phyloP scores from a whole-genome alignment of 2,329 filamentous ascomycete genomes.

The Venturia asperata region DNA sequence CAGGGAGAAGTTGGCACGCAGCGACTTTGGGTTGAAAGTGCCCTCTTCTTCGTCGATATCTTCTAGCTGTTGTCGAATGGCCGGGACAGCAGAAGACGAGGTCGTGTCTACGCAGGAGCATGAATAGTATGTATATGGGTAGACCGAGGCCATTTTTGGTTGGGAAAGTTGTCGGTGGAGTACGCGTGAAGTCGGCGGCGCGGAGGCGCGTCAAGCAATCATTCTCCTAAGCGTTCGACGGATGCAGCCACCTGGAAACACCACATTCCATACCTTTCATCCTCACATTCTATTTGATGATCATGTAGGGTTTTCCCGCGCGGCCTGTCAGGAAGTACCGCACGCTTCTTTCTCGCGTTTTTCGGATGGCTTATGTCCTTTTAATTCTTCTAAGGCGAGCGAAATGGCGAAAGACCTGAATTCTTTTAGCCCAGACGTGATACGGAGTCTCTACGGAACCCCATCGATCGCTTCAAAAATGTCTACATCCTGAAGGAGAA shows the following conservation, averaged over 20 bases:
- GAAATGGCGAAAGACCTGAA: too few species aligned
- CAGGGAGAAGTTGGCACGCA: slow-evolving; percentile 82
- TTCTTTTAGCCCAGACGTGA: too few species aligned
- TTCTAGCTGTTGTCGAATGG: slow-evolving; percentile 25
- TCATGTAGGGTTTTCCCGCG: too few species aligned
- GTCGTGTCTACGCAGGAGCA: slow-evolving; percentile 49
- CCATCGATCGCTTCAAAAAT: too few species aligned
- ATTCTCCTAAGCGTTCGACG: too few species aligned
- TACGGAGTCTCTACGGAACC: too few species aligned
- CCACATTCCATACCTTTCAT: background rate
- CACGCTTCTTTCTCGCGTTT: too few species aligned
- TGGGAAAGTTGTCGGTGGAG: slow-evolving; percentile 3
- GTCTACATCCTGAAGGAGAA: too few species aligned
- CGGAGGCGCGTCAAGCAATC: background rate
- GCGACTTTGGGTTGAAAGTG: slow-evolving; percentile 78
- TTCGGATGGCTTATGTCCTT: too few species aligned
- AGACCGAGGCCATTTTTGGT: slow-evolving; percentile 45
- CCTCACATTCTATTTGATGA: too few species aligned
- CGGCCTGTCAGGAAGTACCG: too few species aligned
- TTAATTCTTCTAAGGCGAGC: too few species aligned
- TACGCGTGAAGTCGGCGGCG: background rate
- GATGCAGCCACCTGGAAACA: background rate
- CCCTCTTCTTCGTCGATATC: slow-evolving; percentile 62
- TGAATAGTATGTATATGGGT: slow-evolving; percentile 58
- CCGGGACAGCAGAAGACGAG: slow-evolving; percentile 27